Percentiles rank a stretch among this genome's conserved stretches.
Evolutionary conservation across 805 yeast genomes (phyloP).

Genomic region (Yamadazyma sp.): DNA sequence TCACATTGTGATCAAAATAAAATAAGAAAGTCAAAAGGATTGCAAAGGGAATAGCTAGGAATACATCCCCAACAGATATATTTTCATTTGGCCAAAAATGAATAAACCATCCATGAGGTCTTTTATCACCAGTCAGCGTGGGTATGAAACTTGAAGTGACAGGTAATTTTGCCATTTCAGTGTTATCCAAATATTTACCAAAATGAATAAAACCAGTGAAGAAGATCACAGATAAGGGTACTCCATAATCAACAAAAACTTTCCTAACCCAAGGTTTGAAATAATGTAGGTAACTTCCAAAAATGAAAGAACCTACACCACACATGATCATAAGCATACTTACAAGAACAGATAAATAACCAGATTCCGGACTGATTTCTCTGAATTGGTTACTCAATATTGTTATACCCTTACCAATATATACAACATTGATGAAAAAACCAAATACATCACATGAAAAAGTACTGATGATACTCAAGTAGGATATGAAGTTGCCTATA

Average conservation of each 20-base stretch:
- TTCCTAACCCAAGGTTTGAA: conserved; percentile 61
- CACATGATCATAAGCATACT: conserved; percentile 73
- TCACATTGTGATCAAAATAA: conserved; percentile 94
- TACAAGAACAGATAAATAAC: conserved; percentile 72
- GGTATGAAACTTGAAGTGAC: conserved; percentile 74
- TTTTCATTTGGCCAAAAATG: conserved; percentile 62
- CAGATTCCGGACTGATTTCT: conserved; percentile 38
- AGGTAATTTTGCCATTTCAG: conserved; percentile 62
- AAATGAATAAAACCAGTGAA: conserved; percentile 93
- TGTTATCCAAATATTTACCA: conserved; percentile 67
- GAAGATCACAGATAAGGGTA: conserved; percentile 78
- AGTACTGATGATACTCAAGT: conserved; percentile 67
- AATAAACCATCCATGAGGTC: conserved; percentile 72
- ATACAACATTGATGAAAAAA: conserved; percentile 80
- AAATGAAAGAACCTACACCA: conserved; percentile 59
- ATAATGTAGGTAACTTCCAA: conserved; percentile 62
- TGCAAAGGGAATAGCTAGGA: conserved; percentile 92
- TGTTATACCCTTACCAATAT: conserved; percentile 87
- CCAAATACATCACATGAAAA: conserved; percentile 95
- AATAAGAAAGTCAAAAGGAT: conserved; percentile 77
- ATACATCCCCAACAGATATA: conserved; percentile 69
- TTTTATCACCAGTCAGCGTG: conserved; percentile 37
- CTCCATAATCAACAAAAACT: conserved; percentile 79
- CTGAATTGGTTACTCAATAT: conserved; percentile 70
- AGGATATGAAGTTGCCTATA: conserved; percentile 60